Percentiles rank a stretch among this genome's conserved stretches.
Evolutionary conservation across 2,329 filamentous ascomycete genomes (phyloP).

Genomic region (Claviceps spartinae): DNA sequence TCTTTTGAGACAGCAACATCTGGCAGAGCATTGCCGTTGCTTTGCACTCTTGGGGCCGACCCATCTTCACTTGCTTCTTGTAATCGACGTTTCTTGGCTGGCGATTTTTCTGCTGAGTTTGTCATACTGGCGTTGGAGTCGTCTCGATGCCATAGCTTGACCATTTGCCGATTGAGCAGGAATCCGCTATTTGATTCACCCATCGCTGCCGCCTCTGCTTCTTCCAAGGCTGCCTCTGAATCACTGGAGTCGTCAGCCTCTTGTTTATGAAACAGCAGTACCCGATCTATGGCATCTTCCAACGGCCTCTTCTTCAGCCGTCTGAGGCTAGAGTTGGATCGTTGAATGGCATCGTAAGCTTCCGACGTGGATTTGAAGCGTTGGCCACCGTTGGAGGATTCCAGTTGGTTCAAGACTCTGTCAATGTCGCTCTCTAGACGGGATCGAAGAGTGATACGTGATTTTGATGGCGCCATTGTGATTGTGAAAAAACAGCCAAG

Average conservation of each 20-base stretch:
- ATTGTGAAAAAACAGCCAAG: neutral
- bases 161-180: constrained; percentile 28
- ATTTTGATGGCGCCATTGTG: neutral
- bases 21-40: neutral
- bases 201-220: constrained; percentile 21
- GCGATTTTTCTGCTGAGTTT: constrained; percentile 11
- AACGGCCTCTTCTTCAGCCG: constrained; percentile 68
- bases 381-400: constrained; percentile 41
- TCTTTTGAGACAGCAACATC: constrained; percentile 6
- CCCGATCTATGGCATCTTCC: constrained; percentile 75
- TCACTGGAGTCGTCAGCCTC: constrained; percentile 42
- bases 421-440: constrained; percentile 59
- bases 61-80: constrained; percentile 15
- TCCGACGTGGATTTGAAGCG: constrained; percentile 34
- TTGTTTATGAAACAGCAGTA: constrained; percentile 59
- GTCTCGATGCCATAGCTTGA: constrained; percentile 24
- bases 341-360: constrained; percentile 69
- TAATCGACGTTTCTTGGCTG: constrained; percentile 21
- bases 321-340: constrained; percentile 76
- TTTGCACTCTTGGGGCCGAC: constrained; percentile 3
- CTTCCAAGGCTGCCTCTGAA: constrained; percentile 34
- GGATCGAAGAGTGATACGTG: constrained; percentile 11
- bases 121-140: constrained; percentile 3
- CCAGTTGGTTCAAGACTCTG: constrained; percentile 63
- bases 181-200: constrained; percentile 23